A percentile compares a stretch with the other conserved stretches of the same genome.
phyloP scores from a whole-genome alignment of 768 basidiomycete species.

The Astraeus odoratus region DNA sequence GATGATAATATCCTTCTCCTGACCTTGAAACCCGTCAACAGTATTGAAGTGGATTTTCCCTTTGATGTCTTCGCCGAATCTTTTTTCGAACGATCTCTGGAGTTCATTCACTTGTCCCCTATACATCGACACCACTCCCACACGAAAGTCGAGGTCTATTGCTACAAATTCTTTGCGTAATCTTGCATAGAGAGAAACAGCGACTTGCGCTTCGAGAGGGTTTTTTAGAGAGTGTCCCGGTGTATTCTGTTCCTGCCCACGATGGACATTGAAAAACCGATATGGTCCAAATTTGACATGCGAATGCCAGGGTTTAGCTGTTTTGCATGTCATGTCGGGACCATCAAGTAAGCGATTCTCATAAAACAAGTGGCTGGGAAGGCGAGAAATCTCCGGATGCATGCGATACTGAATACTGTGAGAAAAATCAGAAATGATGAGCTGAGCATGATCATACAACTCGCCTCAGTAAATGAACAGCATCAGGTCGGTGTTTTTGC shows the following conservation, averaged over 20 bases:
- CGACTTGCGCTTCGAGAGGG: conserved; percentile 61
- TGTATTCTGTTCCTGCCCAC: conserved; percentile 52
- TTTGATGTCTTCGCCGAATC: conserved; percentile 66
- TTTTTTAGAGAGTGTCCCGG: conserved; percentile 73
- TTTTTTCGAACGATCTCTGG: conserved; percentile 55
- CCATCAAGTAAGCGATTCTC: conserved; percentile 74
- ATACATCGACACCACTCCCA: conserved; percentile 90
- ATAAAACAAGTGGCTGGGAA: conserved; percentile 90
- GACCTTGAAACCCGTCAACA: conserved; percentile 98
- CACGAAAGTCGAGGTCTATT: conserved; percentile 45
- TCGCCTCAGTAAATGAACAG: conserved; percentile 87
- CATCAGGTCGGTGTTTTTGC: conserved; percentile 69
- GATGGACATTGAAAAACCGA: conserved; percentile 76
- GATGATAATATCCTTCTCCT: conserved; percentile 98
- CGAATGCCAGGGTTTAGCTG: conserved; percentile 79
- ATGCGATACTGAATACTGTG: conserved; percentile 97
- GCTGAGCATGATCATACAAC: conserved; percentile 7
- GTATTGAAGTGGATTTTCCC: conserved; percentile 88
- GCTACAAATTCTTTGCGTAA: conserved; percentile 59
- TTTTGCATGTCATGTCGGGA: conserved; percentile 80
- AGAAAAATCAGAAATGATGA: conserved; percentile 1
- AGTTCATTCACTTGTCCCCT: conserved; percentile 81
- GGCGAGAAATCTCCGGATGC: conserved; percentile 90
- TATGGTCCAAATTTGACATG: conserved; percentile 77
- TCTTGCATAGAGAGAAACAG: conserved; percentile 68